phyloP scores from a whole-genome alignment of 441 rosid genomes.

The Arabidopsis hybrid region DNA sequence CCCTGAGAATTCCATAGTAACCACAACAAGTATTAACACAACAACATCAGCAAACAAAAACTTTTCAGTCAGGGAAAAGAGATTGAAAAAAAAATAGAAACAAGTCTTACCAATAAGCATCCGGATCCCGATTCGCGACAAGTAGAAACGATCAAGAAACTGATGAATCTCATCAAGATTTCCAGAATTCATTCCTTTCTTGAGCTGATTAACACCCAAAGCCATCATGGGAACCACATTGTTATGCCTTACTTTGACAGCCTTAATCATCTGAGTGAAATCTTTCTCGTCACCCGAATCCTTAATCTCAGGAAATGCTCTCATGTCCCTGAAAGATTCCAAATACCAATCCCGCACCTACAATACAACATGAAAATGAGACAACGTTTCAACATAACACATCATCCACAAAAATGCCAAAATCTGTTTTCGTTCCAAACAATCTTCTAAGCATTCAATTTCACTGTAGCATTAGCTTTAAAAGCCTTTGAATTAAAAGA shows the following conservation, averaged over 20 bases:
- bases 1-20: slow-evolving; percentile 63
- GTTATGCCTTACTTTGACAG: slow-evolving; percentile 95
- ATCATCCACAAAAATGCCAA: slow-evolving; percentile 2
- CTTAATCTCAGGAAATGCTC: slow-evolving; percentile 84
- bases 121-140: slow-evolving; percentile 97
- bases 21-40: slow-evolving; percentile 20
- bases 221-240: slow-evolving; percentile 99
- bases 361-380: slow-evolving; percentile 4
- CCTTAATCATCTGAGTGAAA: slow-evolving; percentile 92
- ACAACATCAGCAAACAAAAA: slow-evolving; percentile 4
- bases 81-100: no score
- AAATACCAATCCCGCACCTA: slow-evolving; percentile 99
- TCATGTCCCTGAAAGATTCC: slow-evolving; percentile 92
- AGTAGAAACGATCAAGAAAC: slow-evolving; percentile 94
- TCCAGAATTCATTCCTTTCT: slow-evolving; percentile 71
- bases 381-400: not conserved
- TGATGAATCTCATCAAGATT: slow-evolving; percentile 89
- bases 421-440: slow-evolving; percentile 20
- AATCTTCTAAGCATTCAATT: not conserved
- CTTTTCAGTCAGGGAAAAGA: not conserved
- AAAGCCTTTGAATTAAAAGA: slow-evolving; percentile 1
- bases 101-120: slow-evolving; percentile 83
- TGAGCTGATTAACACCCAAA: slow-evolving; percentile 90
- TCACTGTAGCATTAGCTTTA: slow-evolving; percentile 29
- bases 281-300: slow-evolving; percentile 70